Conservation (phyloP, 495 filamentous ascomycete species). For the Letharia lupina region DNA sequence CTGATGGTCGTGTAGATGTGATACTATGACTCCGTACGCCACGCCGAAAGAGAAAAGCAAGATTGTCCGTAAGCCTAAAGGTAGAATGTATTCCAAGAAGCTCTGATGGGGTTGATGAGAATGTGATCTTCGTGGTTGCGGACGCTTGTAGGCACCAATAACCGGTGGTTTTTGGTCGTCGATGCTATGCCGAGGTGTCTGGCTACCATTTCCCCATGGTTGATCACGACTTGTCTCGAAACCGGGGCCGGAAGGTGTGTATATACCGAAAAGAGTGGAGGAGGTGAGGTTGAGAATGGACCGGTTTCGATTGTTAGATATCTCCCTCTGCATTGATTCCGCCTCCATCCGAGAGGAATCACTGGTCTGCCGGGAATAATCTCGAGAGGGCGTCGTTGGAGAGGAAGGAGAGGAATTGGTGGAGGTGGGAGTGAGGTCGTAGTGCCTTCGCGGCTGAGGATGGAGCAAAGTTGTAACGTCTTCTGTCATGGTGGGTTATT, state of each 20-base stretch:
- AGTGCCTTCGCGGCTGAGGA: slow-evolving; percentile 68
- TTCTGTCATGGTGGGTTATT: slow-evolving; percentile 13
- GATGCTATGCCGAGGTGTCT: slow-evolving; percentile 43
- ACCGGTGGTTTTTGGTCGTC: slow-evolving; percentile 22
- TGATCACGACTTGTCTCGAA: slow-evolving; percentile 46
- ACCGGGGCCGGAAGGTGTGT: slow-evolving; percentile 57
- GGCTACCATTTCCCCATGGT: slow-evolving; percentile 65
- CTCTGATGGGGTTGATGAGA: slow-evolving; percentile 13
- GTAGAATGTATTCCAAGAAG: slow-evolving; percentile 29
- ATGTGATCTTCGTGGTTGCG: slow-evolving; percentile 24
- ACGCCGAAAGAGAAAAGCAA: slow-evolving; percentile 76
- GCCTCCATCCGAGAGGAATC: slow-evolving; percentile 26
- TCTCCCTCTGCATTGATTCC: slow-evolving; percentile 27
- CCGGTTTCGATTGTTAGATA: slow-evolving; percentile 50
- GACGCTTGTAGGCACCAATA: slow-evolving; percentile 21
- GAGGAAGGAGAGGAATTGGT: slow-evolving; percentile 40
- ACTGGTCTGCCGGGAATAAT: slow-evolving; percentile 29
- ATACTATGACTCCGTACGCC: slow-evolving; percentile 75
- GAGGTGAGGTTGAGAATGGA: slow-evolving; percentile 83
- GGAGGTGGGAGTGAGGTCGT: slow-evolving; percentile 51
- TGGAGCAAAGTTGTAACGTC: slow-evolving; percentile 52
- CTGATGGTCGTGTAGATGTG: slow-evolving; percentile 67
- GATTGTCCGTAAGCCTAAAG: slow-evolving; percentile 44
- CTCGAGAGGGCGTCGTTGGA: slow-evolving; percentile 40
- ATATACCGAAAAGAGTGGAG: slow-evolving; percentile 86